Base-by-base conservation (phyloP, 331 rosid species). In the Acacia concinna region DNA sequence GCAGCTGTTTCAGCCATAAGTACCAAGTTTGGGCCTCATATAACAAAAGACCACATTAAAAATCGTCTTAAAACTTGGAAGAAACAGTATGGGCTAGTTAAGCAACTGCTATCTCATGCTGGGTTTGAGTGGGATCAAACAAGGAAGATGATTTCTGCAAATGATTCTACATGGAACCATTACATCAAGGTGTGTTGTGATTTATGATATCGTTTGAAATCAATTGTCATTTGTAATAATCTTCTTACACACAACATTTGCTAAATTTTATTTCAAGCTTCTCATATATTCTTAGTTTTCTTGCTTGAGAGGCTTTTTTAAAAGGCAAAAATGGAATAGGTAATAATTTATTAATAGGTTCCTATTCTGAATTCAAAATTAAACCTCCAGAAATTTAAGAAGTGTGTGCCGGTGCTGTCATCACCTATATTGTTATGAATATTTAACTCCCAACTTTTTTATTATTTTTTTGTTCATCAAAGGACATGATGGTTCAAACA, bases 111-210 rank as follows among this genome's bases (percentile, higher is more conserved):
- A 51, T 80, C 83, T 70, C 86, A 84, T 84, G 31, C 71, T 75
- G 87, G 88, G 77, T 88, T 88, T 80, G 79, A 65, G 78, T 88
- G 92, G 92, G 92, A 88, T 68, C 84, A 72, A 84, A 79, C 82
- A 34, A 77, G 59, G 82, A 88, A 88, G 86, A 78, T 84, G 81
- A 52, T 88, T 41, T 32, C 62, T 75, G 92, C 88, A 62, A 75
- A 72, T 78, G 82, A 84, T 68, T 82, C 88, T 66, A 80, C 87
- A 72, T 88, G 92, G 92, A 78, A 62, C 85, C 83, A 80, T 57
- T 84, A 84, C 77, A 79, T 88, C 76, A 85, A 77, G 90, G 92
- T 88, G 73, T 70, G 87, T 59, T 71, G 56, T 77, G 43, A 57
- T 68, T 49, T 68, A 15, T 82, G 56, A 43, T 30, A 59, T 62